Percentiles rank a stretch among this genome's conserved stretches.
phyloP scores from a whole-genome alignment of 1,284 basidiomycete species.

The Porphyrellus sp. region DNA sequence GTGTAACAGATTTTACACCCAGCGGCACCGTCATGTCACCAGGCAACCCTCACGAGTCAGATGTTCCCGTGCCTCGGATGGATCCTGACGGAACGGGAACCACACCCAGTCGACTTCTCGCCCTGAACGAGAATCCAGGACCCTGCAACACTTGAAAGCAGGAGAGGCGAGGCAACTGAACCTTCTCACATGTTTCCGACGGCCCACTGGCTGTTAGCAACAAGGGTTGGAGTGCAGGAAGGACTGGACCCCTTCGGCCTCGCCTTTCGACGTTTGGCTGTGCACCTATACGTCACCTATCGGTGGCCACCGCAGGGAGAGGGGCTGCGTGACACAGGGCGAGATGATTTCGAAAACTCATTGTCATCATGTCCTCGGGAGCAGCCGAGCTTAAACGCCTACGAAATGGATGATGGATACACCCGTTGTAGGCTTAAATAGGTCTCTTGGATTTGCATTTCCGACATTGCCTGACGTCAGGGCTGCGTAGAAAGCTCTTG shows the following conservation, averaged over 20 bases:
- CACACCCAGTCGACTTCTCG: neutral
- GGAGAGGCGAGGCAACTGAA: neutral
- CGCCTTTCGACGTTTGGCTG: slow-evolving; percentile 7
- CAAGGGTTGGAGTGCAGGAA: slow-evolving; percentile 12
- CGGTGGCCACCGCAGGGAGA: slow-evolving; percentile 3
- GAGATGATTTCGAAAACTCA: neutral
- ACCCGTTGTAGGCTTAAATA: neutral
- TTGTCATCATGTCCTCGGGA: neutral
- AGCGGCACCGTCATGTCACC: slow-evolving; percentile 14
- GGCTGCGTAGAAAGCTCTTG: slow-evolving; percentile 20
- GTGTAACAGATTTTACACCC: slow-evolving; percentile 14
- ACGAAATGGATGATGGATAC: neutral
- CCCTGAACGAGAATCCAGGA: neutral
- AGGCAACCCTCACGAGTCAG: too few relatives aligned
- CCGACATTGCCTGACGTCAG: slow-evolving; percentile 27
- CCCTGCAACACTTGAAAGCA: neutral
- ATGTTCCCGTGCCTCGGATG: neutral
- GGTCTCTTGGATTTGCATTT: neutral
- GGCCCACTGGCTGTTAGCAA: neutral
- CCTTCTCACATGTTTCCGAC: slow-evolving; percentile 8
- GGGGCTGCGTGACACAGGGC: neutral
- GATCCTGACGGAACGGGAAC: neutral
- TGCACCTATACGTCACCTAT: slow-evolving; percentile 8
- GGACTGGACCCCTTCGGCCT: slow-evolving; percentile 11
- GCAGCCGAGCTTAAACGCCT: neutral